Conservation (phyloP, 1,284 basidiomycete genomes). For the Pascua sp. region DNA sequence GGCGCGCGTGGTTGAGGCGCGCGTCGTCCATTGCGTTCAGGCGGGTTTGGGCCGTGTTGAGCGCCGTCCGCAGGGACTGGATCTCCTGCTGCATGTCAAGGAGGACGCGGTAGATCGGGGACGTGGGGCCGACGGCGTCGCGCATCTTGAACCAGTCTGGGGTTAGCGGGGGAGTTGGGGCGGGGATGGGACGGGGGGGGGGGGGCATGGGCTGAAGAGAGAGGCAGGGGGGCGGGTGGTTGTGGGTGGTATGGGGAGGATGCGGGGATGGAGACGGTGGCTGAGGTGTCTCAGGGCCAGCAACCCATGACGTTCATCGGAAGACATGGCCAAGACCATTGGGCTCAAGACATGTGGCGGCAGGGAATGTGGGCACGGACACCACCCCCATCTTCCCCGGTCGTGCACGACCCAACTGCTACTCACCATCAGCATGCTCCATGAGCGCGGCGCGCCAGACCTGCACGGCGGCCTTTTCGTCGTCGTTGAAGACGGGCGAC, state of each 20-base stretch:
- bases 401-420: too few relatives aligned
- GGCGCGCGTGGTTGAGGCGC: conserved; percentile 18
- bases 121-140: conserved; percentile 1
- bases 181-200: too few relatives aligned
- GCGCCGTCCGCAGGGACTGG: conserved; percentile 12
- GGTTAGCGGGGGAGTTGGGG: too few relatives aligned
- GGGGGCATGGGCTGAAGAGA: too few relatives aligned
- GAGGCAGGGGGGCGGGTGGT: too few relatives aligned
- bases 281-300: too few relatives aligned
- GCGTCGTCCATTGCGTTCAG: conserved; percentile 18
- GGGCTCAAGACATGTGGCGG: not conserved
- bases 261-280: too few relatives aligned
- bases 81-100: conserved; percentile 22
- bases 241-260: too few relatives aligned
- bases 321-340: too few relatives aligned
- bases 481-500: conserved; percentile 14
- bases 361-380: not conserved
- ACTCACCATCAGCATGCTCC: conserved; percentile 18
- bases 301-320: too few relatives aligned
- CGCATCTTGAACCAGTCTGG: conserved; percentile 17
- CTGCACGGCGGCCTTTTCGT: conserved; percentile 11
- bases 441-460: conserved; percentile 9
- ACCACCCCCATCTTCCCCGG: too few relatives aligned
- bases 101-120: conserved; percentile 18
- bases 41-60: conserved; percentile 8